Evolutionary conservation across 768 basidiomycete genomes (phyloP).

Genomic region (Mycena maculata): DNA sequence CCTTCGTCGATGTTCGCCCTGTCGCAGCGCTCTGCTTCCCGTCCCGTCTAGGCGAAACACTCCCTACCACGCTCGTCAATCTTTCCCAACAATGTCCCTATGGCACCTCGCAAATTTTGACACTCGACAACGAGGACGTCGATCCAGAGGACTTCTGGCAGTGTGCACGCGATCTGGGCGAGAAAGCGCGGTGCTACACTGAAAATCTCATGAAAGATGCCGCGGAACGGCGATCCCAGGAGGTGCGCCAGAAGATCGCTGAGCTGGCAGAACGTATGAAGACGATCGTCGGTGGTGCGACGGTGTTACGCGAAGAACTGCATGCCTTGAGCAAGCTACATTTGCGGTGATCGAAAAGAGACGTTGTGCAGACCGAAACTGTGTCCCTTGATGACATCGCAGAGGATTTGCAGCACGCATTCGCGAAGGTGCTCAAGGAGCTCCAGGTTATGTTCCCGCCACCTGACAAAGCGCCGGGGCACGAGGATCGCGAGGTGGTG

Average conservation of each 20-base stretch:
- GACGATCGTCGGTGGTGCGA: slow-evolving; percentile 34
- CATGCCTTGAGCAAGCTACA: neutral
- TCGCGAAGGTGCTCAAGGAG: slow-evolving; percentile 40
- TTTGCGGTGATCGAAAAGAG: neutral
- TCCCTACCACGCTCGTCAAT: neutral
- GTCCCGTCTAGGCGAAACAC: neutral
- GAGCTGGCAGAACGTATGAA: slow-evolving; percentile 38
- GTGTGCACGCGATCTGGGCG: slow-evolving; percentile 22
- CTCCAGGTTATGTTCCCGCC: slow-evolving; percentile 41
- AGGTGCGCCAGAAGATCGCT: slow-evolving; percentile 33
- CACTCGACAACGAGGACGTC: neutral
- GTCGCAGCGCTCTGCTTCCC: slow-evolving; percentile 8
- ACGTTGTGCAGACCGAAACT: neutral
- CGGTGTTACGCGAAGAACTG: slow-evolving; percentile 28
- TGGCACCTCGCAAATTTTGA: neutral
- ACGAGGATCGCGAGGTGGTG: slow-evolving; percentile 39
- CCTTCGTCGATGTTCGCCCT: neutral
- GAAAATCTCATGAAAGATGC: slow-evolving; percentile 34
- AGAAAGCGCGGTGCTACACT: slow-evolving; percentile 30
- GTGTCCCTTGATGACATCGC: slow-evolving; percentile 30
- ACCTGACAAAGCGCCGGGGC: slow-evolving; percentile 44
- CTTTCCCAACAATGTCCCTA: neutral
- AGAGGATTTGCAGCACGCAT: slow-evolving; percentile 33
- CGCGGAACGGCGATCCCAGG: slow-evolving; percentile 22
- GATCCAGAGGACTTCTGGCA: slow-evolving; percentile 25